These are phyloP conservation scores for Hordeum pubiflorum DNA, from an alignment of 202 grass and related monocot genomes.

Conservation along the genomic window DNA sequence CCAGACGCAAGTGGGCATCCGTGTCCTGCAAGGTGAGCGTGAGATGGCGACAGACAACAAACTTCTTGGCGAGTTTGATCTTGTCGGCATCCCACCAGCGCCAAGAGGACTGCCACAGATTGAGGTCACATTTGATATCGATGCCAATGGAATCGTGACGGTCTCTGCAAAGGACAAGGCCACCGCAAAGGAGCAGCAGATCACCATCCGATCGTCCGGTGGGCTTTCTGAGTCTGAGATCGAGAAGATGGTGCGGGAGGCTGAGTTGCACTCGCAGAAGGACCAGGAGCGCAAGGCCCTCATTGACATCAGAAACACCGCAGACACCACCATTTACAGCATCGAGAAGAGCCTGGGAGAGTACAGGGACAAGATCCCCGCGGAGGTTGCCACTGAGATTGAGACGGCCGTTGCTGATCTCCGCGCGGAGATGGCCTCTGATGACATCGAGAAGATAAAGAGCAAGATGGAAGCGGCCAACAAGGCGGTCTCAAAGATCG, in stretches of 20 bases:
- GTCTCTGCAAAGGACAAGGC: slow-evolving; percentile 42
- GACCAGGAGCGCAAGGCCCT: slow-evolving; percentile 38
- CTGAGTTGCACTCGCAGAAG: slow-evolving; percentile 41
- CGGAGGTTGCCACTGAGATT: slow-evolving; percentile 37
- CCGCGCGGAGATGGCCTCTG: slow-evolving; percentile 19
- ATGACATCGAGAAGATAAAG: slow-evolving; percentile 35
- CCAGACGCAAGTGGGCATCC: slow-evolving; percentile 29
- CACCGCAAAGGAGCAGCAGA: slow-evolving; percentile 43
- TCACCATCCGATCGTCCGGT: slow-evolving; percentile 37
- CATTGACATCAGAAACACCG: slow-evolving; percentile 40
- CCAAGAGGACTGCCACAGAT: slow-evolving; percentile 43
- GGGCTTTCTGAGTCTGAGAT: slow-evolving; percentile 40
- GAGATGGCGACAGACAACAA: slow-evolving; percentile 48
- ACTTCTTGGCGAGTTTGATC: slow-evolving; percentile 44
- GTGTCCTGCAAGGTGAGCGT: slow-evolving; percentile 42
- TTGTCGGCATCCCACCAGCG: slow-evolving; percentile 38
- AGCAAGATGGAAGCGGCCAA: slow-evolving; percentile 22
- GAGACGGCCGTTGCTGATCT: slow-evolving; percentile 27
- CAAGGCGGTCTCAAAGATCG: slow-evolving; percentile 37
- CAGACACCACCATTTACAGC: slow-evolving; percentile 41
- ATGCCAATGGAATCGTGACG: slow-evolving; percentile 24
- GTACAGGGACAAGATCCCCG: slow-evolving; percentile 35
- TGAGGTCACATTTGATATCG: slow-evolving; percentile 38
- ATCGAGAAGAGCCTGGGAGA: slow-evolving; percentile 41
- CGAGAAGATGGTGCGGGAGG: slow-evolving; percentile 36